Evolutionary conservation across 805 yeast genomes (phyloP).

Genomic region (Diddensiella transvaalensis): DNA sequence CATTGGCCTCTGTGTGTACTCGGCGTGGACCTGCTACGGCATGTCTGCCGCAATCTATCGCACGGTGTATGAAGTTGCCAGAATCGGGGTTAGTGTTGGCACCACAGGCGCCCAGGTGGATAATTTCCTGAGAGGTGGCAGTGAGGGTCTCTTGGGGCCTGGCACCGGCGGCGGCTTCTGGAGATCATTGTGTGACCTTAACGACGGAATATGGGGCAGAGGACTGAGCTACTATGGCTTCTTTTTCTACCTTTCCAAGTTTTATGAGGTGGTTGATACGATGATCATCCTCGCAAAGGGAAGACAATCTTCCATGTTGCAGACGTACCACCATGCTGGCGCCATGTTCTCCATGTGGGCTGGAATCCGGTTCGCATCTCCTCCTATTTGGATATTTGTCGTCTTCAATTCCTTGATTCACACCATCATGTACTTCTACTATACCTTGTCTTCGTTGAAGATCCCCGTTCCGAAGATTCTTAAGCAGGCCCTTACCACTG

Average conservation of each 20-base stretch:
- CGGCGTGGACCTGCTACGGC: constrained; percentile 69
- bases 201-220: constrained; percentile 55
- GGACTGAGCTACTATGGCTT: constrained; percentile 59
- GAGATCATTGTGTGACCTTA: constrained; percentile 57
- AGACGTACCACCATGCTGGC: constrained; percentile 74
- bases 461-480: constrained; percentile 53
- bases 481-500: constrained; percentile 58
- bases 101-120: constrained; percentile 12
- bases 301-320: constrained; percentile 59
- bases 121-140: constrained; percentile 17
- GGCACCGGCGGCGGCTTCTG: constrained; percentile 34
- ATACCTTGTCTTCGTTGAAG: constrained; percentile 55
- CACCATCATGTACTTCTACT: constrained; percentile 70
- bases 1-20: constrained; percentile 57
- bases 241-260: constrained; percentile 66
- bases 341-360: constrained; percentile 83
- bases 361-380: constrained; percentile 63
- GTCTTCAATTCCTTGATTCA: constrained; percentile 78
- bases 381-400: constrained; percentile 78
- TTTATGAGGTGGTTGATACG: constrained; percentile 69
- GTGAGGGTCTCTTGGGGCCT: constrained; percentile 21
- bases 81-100: constrained; percentile 29
- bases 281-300: constrained; percentile 65
- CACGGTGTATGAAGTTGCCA: constrained; percentile 36
- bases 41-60: constrained; percentile 51